phyloP scores from a whole-genome alignment of 2,329 filamentous ascomycete species.

The Scedosporium dehoogii region DNA sequence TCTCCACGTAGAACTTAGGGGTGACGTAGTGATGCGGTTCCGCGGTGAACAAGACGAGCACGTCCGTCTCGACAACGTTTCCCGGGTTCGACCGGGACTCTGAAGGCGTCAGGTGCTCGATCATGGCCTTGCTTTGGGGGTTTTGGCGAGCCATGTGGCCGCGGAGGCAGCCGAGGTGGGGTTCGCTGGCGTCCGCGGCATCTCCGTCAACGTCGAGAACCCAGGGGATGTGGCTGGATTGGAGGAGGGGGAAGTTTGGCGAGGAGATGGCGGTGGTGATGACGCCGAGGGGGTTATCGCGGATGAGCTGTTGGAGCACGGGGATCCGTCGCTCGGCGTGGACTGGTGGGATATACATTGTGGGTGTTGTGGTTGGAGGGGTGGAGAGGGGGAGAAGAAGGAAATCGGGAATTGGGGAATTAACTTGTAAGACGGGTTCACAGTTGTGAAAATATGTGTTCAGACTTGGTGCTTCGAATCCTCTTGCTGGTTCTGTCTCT shows the following conservation, averaged over 20 bases:
- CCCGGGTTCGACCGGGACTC: constrained; percentile 8
- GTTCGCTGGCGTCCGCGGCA: constrained; percentile 25
- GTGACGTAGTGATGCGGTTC: constrained; percentile 55
- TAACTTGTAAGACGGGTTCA: too few relatives aligned
- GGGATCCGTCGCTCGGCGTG: constrained; percentile 42
- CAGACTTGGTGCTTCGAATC: too few relatives aligned
- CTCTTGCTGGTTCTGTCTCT: too few relatives aligned
- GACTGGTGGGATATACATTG: constrained; percentile 47
- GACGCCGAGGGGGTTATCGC: constrained; percentile 50
- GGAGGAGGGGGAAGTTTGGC: constrained; percentile 37
- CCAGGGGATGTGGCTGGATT: constrained; percentile 53
- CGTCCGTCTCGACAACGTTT: constrained; percentile 37
- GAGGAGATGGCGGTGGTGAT: constrained; percentile 52
- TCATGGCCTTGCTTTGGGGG: constrained; percentile 52
- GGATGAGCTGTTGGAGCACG: constrained; percentile 45
- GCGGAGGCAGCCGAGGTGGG: constrained; percentile 36
- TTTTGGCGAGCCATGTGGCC: constrained; percentile 56
- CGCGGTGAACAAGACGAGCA: constrained; percentile 51
- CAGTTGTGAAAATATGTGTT: too few relatives aligned
- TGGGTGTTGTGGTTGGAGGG: not conserved
- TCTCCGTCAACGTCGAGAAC: constrained; percentile 35
- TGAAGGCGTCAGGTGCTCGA: constrained; percentile 28
- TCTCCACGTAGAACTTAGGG: constrained; percentile 57
- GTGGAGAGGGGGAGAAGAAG: too few relatives aligned
- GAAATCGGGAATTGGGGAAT: too few relatives aligned